phyloP scores from a whole-genome alignment of 2,329 filamentous ascomycete species.

The Hymenoscyphus linearis region DNA sequence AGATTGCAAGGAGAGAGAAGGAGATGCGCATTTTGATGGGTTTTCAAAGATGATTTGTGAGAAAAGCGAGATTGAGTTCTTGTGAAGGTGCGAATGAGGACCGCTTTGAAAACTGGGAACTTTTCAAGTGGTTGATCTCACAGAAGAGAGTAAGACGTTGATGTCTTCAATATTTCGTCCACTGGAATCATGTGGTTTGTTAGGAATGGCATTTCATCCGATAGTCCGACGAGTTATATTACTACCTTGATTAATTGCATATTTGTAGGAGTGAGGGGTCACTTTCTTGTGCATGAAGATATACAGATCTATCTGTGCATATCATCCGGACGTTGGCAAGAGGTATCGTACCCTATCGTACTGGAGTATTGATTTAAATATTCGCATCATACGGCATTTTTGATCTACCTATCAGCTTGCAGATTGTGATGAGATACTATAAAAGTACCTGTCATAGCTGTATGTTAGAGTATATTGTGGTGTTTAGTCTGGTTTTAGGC shows the following conservation, averaged over 20 bases:
- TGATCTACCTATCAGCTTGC: neutral
- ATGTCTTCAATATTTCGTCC: neutral
- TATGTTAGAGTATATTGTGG: slow-evolving; percentile 1
- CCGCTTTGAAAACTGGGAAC: neutral
- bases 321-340: neutral
- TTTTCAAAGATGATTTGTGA: neutral
- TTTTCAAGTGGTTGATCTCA: neutral
- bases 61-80: neutral
- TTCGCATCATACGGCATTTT: slow-evolving; percentile 4
- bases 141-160: neutral
- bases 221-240: neutral
- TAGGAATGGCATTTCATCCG: neutral
- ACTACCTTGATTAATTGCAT: slow-evolving; percentile 6
- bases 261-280: slow-evolving; percentile 3
- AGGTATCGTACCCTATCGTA: slow-evolving; percentile 4
- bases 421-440: neutral
- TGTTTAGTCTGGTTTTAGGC: slow-evolving; percentile 4
- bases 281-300: neutral
- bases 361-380: slow-evolving; percentile 4
- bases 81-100: neutral
- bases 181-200: slow-evolving; percentile 3
- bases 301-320: neutral
- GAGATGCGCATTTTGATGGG: slow-evolving; percentile 7
- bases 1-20: slow-evolving; percentile 4
- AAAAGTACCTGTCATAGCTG: neutral